These are phyloP conservation scores for Testicularia cyperi DNA, from an alignment of 1,284 basidiomycete genomes.

Conservation along the genomic window DNA sequence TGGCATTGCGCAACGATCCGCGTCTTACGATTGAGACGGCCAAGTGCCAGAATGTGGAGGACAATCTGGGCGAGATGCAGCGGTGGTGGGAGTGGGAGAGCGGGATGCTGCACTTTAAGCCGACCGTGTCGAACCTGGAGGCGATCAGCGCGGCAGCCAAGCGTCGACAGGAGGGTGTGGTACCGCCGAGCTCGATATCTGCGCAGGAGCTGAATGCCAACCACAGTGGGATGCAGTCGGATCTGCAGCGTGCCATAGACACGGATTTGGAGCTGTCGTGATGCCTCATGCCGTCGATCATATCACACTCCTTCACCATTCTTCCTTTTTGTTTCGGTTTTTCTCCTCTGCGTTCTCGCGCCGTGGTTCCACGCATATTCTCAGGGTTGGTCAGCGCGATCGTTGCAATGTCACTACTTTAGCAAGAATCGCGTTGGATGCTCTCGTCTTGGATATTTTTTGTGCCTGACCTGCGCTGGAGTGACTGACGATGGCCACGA, in stretches of 20 bases:
- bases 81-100: slow-evolving; percentile 42
- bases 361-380: too few species aligned
- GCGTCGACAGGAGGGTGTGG: slow-evolving; percentile 7
- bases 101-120: slow-evolving; percentile 36
- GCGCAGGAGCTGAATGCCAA: slow-evolving; percentile 35
- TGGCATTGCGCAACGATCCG: slow-evolving; percentile 22
- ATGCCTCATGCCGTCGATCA: background rate
- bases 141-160: slow-evolving; percentile 27
- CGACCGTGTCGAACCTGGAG: slow-evolving; percentile 33
- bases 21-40: slow-evolving; percentile 34
- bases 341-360: too few species aligned
- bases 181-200: slow-evolving; percentile 16
- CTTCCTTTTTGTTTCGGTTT: background rate
- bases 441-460: too few species aligned
- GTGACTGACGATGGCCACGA: too few species aligned
- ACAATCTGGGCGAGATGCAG: slow-evolving; percentile 39
- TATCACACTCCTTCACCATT: background rate
- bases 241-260: slow-evolving; percentile 26
- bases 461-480: too few species aligned
- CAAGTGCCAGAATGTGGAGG: slow-evolving; percentile 28
- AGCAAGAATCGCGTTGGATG: too few species aligned
- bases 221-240: slow-evolving; percentile 37
- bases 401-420: too few species aligned
- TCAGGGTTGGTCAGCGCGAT: too few species aligned
- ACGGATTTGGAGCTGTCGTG: slow-evolving; percentile 24